phyloP scores from a whole-genome alignment of 805 yeast species.

The Candida silvatica region DNA sequence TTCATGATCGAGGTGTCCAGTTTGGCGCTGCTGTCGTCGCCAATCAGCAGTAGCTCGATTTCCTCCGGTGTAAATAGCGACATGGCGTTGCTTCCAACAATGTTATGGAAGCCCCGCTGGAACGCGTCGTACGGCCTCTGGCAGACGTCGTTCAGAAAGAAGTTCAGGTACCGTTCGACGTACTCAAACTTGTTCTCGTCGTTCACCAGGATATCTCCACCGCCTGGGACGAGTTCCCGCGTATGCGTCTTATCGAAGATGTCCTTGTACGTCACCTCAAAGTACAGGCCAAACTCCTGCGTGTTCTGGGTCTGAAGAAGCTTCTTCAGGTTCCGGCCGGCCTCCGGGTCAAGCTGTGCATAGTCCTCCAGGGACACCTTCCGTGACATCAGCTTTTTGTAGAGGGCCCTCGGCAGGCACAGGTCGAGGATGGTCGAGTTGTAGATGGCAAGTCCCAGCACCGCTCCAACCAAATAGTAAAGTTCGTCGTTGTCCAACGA shows the following conservation, averaged over 20 bases:
- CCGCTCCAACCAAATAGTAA: constrained; percentile 75
- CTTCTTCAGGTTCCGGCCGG: constrained; percentile 42
- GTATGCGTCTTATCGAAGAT: constrained; percentile 34
- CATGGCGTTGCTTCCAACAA: constrained; percentile 76
- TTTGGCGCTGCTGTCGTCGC: constrained; percentile 44
- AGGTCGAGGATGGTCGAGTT: constrained; percentile 83
- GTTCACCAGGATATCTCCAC: constrained; percentile 48
- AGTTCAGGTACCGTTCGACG: constrained; percentile 53
- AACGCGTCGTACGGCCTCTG: constrained; percentile 48
- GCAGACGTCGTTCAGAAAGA: constrained; percentile 50
- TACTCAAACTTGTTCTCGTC: constrained; percentile 49
- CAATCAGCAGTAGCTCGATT: constrained; percentile 69
- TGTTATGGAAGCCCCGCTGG: constrained; percentile 61
- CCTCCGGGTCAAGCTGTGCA: constrained; percentile 56
- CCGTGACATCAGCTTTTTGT: constrained; percentile 58
- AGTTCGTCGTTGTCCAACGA: constrained; percentile 40
- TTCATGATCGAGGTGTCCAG: constrained; percentile 60
- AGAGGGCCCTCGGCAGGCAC: constrained; percentile 66
- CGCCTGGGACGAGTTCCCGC: constrained; percentile 49
- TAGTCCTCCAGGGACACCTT: constrained; percentile 57
- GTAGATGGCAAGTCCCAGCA: constrained; percentile 83
- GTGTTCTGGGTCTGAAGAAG: constrained; percentile 35
- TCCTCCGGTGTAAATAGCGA: constrained; percentile 76
- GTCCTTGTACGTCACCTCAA: constrained; percentile 54
- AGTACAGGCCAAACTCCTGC: constrained; percentile 44